Evolutionary conservation across 768 basidiomycete genomes (phyloP).

Genomic region (Steccherinum ochraceum): DNA sequence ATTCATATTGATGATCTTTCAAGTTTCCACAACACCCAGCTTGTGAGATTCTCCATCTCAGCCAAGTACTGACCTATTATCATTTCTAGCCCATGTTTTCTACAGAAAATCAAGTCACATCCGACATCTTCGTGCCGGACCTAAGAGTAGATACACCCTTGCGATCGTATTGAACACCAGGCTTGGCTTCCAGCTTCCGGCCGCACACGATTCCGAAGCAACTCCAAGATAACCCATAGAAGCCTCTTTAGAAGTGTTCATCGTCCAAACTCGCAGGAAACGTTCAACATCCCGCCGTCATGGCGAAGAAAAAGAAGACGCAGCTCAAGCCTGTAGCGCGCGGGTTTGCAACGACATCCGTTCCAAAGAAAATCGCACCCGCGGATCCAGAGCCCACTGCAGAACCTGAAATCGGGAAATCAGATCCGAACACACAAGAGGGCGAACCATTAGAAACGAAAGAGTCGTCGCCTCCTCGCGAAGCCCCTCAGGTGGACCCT

Average conservation of each 20-base stretch:
- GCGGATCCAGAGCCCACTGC: conserved; percentile 15
- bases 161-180: not conserved
- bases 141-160: not conserved
- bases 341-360: conserved; percentile 77
- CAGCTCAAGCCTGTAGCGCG: conserved; percentile 69
- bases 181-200: too few relatives aligned
- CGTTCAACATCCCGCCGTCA: conserved; percentile 23
- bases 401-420: conserved; percentile 13
- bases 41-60: not conserved
- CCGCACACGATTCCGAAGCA: too few relatives aligned
- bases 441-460: not conserved
- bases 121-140: not conserved
- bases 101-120: not conserved
- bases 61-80: not conserved
- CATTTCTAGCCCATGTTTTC: not conserved
- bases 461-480: not conserved
- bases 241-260: not conserved
- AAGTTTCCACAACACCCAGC: too few relatives aligned
- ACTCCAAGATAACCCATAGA: conserved; percentile 3
- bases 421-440: too few relatives aligned
- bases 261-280: not conserved
- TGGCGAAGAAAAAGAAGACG: conserved; percentile 85
- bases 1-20: too few relatives aligned
- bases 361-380: conserved; percentile 64
- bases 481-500: not conserved